Evolutionary conservation across 176 grass and related monocot genomes (phyloP), one percentile per base, ranked within the genome.

Genomic region (Phoenix dactylifera): DNA sequence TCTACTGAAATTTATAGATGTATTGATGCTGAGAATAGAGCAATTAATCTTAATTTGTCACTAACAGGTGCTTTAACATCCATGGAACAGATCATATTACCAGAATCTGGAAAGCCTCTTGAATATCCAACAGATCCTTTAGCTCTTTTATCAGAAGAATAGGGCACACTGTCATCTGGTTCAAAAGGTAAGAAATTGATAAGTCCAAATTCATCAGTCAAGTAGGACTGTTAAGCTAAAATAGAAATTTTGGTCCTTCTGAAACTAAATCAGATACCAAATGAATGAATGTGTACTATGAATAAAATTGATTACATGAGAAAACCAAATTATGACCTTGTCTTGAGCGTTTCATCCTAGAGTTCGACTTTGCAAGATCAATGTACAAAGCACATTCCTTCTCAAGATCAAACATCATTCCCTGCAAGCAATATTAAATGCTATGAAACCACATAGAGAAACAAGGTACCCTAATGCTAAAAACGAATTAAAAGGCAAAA

Each of bases 321-420:
- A 22, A 66, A 63, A 63, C 19, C 14, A 16, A 62, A 72, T 49
- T 18, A 2, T n/a, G 50, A 97, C 93, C 93, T 79, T 79, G 51
- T 81, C 93, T 88, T 7, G 82, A 51, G 14, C 81, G 93, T 83
- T 97, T 97, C 29, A 76, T 79, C 72, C 78, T 97, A 16, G 93
- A 91, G 64, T 97, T 97, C 28, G 87, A 85, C 59, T 85, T 97
- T 58, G 93, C 93, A 32, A 97, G 87, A 74, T 97, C 81, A 26
- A 97, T 85, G 64, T 97, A 74, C 15, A 97, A 79, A 67, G 81
- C 59, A 63, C 68, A 85, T 23, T 97, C 86, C 71, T 74, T 91
- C 66, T 97, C 87, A 52, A 91, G 87, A 65, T 91, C 93, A 97
- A 97, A 91, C 55, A 72, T 54, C 70, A 88, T 80, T 71, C 93